Evolutionary conservation across 768 basidiomycete genomes (phyloP), one percentile per base, ranked within the genome.

Genomic region (Strobilomyces confusus): DNA sequence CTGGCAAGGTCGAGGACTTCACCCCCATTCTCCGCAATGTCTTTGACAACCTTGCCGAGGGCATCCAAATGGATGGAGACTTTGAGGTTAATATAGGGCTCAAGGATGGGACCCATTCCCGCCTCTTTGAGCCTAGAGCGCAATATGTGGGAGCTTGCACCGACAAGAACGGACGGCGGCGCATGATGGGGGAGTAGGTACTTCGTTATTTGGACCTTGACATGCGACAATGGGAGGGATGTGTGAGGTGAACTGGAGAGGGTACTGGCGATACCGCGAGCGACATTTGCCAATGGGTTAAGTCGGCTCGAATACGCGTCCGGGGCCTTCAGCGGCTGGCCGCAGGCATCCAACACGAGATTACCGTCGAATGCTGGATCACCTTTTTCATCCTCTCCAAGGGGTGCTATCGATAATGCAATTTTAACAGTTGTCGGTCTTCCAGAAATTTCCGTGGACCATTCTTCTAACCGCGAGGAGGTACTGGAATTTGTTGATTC

Each of bases 21-120:
- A n/a, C 88, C 90, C 2, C 83, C 82, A 55, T 86, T 80, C 64
- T 92, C 90, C 11, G 86, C 87, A n/a, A 94, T 72, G 61, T 94
- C 92, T 62, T 86, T 89, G 43, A 92, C 80, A 20, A 89, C 82
- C 61, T 83, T 88, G 22, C 92, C 90, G 3, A 93, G 72, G 52
- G 75, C 76, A 54, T 84, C 81, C 57, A 86, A 85, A 23, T 75
- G 74, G 8, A 90, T 81, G 15, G 80, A 80, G 43, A 90, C 76
- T 59, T 84, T 90, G 58, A 92, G 72, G 29, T 72, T 71, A 23
- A 90, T 77, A 58, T 81, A 93, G 11, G 92, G 91, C 63, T 94
- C 92, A 68, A 92, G 76, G 40, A 94, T 68, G 4, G 87, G 77
- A 1, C 91, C 92, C 62, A 81, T 76, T 11, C 86, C 86, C 4